Conservation (phyloP, 139 green algal genomes). For the Chlamydomonas applanata region DNA sequence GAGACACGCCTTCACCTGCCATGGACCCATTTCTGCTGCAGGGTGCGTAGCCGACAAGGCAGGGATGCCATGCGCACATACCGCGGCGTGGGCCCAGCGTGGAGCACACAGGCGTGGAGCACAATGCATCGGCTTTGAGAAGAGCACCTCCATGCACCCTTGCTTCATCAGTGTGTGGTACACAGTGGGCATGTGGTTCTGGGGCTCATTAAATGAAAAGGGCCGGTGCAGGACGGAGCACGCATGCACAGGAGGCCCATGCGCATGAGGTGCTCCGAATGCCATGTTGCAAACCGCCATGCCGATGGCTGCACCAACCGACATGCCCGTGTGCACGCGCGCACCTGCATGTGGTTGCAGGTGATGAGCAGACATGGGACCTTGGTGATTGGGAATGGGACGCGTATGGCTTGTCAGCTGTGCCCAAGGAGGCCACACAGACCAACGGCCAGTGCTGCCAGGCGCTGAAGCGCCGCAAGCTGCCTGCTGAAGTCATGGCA, state of each 20-base stretch:
- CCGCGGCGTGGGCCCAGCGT: too few relatives aligned
- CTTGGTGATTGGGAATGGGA: neutral
- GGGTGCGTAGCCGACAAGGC: neutral
- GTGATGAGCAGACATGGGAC: constrained; percentile 10
- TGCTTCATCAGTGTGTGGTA: too few relatives aligned
- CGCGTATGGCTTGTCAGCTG: neutral
- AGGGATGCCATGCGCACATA: neutral
- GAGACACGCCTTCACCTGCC: neutral
- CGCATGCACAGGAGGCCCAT: too few relatives aligned
- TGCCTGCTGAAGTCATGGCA: neutral
- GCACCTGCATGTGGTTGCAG: neutral
- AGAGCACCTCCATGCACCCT: too few relatives aligned
- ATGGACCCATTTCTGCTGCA: neutral
- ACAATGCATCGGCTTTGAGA: too few relatives aligned
- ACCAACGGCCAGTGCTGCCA: neutral
- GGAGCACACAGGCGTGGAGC: too few relatives aligned
- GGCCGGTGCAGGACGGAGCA: too few relatives aligned
- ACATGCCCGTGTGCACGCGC: neutral
- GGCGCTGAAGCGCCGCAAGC: constrained; percentile 5
- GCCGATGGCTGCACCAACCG: neutral
- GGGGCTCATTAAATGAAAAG: too few relatives aligned
- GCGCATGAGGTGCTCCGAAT: neutral
- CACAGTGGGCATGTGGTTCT: too few relatives aligned
- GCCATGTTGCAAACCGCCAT: neutral
- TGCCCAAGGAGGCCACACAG: neutral